A percentile compares a stretch with the other conserved stretches of the same genome.
These are phyloP conservation scores for Fusarium secorum DNA, from an alignment of 2,329 filamentous ascomycete genomes.

Conservation along the genomic window DNA sequence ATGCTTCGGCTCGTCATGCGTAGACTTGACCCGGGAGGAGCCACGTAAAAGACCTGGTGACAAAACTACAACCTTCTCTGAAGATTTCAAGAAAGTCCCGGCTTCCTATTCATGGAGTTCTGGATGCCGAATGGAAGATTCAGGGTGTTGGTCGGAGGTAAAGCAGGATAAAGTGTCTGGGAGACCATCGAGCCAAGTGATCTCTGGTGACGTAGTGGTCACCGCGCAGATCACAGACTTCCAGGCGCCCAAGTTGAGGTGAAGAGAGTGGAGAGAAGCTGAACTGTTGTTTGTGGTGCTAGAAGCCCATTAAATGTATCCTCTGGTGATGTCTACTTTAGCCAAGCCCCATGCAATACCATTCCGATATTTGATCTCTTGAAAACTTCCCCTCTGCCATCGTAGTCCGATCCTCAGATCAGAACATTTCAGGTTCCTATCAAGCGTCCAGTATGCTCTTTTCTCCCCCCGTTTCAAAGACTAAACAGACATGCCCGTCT, in stretches of 20 bases:
- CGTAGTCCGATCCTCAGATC: background rate
- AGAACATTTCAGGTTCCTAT: background rate
- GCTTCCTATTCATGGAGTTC: background rate
- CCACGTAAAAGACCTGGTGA: fast-evolving
- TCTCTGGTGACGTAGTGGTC: no score
- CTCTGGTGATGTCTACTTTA: no score
- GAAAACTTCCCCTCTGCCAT: no score
- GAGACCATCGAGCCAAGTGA: background rate
- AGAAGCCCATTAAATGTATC: no score
- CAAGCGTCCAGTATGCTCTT: no score
- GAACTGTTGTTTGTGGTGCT: no score
- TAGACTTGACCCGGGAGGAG: background rate
- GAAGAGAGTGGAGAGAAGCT: no score
- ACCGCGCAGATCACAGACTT: no score
- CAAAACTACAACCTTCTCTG: background rate
- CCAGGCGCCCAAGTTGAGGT: no score
- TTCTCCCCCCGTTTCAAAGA: no score
- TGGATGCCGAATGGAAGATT: background rate
- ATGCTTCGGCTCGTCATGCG: background rate
- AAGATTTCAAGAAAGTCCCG: background rate
- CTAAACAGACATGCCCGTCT: background rate
- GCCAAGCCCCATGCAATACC: no score
- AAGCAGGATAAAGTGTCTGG: background rate
- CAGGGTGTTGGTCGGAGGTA: background rate
- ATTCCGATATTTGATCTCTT: no score